Percentiles rank a stretch among this genome's conserved stretches.
These are phyloP conservation scores for Entrophospora sp. DNA, from an alignment of 192 early-diverging fungal genomes.

Conservation along the genomic window DNA sequence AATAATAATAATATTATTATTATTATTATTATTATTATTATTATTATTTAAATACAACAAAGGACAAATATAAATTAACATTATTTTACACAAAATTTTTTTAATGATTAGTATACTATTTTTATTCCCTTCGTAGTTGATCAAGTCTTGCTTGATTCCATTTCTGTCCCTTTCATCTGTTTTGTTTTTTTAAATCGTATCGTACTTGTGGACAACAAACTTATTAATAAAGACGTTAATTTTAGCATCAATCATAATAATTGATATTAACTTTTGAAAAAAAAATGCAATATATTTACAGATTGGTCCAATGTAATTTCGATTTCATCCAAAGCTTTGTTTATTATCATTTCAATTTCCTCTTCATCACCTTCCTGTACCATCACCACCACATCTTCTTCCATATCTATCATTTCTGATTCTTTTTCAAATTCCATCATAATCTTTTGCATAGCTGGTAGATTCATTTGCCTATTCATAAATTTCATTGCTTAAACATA, in stretches of 20 bases:
- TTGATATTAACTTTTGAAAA: no score
- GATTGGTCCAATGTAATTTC: constrained; percentile 69
- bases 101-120: no score
- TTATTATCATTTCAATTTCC: constrained; percentile 83
- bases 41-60: no score
- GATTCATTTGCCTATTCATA: constrained; percentile 93
- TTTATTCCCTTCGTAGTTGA: constrained; percentile 81
- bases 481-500: constrained; percentile 71
- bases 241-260: not conserved
- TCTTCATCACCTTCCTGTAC: constrained; percentile 90
- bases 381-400: constrained; percentile 97
- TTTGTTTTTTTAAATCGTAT: constrained; percentile 27
- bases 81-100: no score
- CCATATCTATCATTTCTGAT: constrained; percentile 96
- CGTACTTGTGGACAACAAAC: constrained; percentile 39
- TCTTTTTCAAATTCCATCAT: constrained; percentile 98
- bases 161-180: constrained; percentile 38
- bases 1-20: no score
- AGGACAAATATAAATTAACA: no score
- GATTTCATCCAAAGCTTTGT: constrained; percentile 93
- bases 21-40: no score
- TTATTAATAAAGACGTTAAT: not conserved
- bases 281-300: constrained; percentile 38
- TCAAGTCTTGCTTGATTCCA: constrained; percentile 67
- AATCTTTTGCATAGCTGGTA: constrained; percentile 88